Evolutionary conservation across 2,329 filamentous ascomycete species (phyloP).

Genomic region (Ophiostoma piceae): DNA sequence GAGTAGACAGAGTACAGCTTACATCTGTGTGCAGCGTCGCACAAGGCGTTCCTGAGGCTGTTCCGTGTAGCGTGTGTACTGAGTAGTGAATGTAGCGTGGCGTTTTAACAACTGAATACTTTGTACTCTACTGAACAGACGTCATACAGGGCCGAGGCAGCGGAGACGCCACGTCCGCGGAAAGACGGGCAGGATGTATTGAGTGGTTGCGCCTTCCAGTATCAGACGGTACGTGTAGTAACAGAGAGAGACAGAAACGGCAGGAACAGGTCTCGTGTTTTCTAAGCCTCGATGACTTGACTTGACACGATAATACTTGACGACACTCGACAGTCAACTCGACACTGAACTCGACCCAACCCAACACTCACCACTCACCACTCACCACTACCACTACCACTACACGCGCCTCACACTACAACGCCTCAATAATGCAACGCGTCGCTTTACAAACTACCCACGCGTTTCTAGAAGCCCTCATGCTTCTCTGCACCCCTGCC

Average conservation of each 20-base stretch:
- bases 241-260: not conserved
- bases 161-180: conserved; percentile 11
- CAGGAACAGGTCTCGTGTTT: not conserved
- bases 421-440: too few relatives aligned
- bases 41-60: conserved; percentile 12
- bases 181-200: not conserved
- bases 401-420: too few relatives aligned
- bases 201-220: not conserved
- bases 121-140: too few relatives aligned
- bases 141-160: not conserved
- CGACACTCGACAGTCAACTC: not conserved
- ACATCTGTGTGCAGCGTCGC: not conserved
- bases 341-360: not conserved
- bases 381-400: too few relatives aligned
- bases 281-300: not conserved
- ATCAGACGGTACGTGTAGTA: too few relatives aligned
- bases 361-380: too few relatives aligned
- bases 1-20: too few relatives aligned
- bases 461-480: conserved; percentile 11
- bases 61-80: not conserved
- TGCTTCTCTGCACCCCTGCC: conserved; percentile 15
- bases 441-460: too few relatives aligned
- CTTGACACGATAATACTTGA: not conserved
- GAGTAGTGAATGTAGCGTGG: not conserved
- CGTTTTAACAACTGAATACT: too few relatives aligned